These are phyloP conservation scores for Coprinopsis sp. DNA, from an alignment of 768 basidiomycete genomes.

Conservation along the genomic window DNA sequence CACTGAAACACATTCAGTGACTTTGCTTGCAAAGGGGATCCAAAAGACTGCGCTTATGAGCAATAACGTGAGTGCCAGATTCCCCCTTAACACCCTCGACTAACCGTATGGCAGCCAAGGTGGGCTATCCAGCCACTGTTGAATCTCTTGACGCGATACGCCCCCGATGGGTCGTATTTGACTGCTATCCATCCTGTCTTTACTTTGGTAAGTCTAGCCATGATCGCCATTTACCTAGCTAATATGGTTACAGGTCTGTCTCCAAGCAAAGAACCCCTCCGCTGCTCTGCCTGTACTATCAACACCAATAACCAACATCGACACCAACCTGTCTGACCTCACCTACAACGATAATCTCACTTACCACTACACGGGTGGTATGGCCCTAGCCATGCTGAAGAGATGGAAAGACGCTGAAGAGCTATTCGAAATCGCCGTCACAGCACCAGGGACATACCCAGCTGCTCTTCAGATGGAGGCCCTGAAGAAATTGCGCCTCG, in stretches of 20 bases:
- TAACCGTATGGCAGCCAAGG: conserved; percentile 21
- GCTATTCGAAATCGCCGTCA: conserved; percentile 75
- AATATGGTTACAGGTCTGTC: conserved; percentile 5
- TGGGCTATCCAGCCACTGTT: conserved; percentile 55
- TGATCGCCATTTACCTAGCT: background rate
- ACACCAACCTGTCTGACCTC: conserved; percentile 56
- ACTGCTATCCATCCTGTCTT: conserved; percentile 71
- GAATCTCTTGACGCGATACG: conserved; percentile 58
- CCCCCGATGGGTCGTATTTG: conserved; percentile 51
- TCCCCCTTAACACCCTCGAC: no score
- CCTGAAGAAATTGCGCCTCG: conserved; percentile 73
- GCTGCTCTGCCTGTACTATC: conserved; percentile 58
- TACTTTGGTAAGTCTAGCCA: conserved; percentile 42
- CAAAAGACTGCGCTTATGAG: conserved; percentile 40
- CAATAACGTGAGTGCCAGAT: conserved; percentile 46
- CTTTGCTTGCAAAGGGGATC: conserved; percentile 62
- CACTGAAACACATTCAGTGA: conserved; percentile 39
- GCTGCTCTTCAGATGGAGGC: conserved; percentile 81
- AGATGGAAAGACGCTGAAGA: conserved; percentile 68
- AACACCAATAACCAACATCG: conserved; percentile 63
- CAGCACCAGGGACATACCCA: conserved; percentile 51
- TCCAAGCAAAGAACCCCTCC: conserved; percentile 50
- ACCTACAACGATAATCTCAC: conserved; percentile 73
- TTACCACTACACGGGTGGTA: conserved; percentile 83
- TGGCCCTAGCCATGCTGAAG: conserved; percentile 60